Evolutionary conservation across 2,329 filamentous ascomycete species (phyloP).

Genomic region (Cordyceps cicadae): DNA sequence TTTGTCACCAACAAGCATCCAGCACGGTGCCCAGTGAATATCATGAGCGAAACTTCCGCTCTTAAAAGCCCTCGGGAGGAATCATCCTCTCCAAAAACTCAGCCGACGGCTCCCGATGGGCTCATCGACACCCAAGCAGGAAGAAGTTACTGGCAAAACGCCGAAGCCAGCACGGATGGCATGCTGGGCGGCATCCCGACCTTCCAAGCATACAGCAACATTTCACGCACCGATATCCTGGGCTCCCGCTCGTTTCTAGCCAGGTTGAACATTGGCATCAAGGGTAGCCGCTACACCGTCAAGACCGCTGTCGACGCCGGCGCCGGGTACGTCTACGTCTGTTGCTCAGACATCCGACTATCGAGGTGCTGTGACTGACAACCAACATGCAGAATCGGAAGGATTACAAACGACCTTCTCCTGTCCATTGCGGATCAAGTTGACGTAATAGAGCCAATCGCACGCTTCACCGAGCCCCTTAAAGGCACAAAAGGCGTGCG

Average conservation of each 20-base stretch:
- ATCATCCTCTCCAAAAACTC: too few relatives aligned
- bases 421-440: constrained; percentile 59
- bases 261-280: constrained; percentile 42
- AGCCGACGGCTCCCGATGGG: too few relatives aligned
- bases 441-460: constrained; percentile 78
- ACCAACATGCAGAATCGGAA: constrained; percentile 55
- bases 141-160: constrained; percentile 21
- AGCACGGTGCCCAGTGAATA: too few relatives aligned
- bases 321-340: constrained; percentile 30
- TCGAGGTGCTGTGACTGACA: background rate
- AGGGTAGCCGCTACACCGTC: constrained; percentile 24
- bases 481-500: constrained; percentile 48
- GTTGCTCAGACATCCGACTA: background rate
- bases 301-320: constrained; percentile 29
- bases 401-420: constrained; percentile 71
- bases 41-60: too few relatives aligned
- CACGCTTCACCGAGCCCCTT: constrained; percentile 68
- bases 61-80: too few relatives aligned
- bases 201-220: constrained; percentile 10
- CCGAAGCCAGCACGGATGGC: constrained; percentile 45
- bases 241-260: constrained; percentile 57
- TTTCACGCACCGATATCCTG: constrained; percentile 49
- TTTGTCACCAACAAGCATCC: too few relatives aligned
- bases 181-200: constrained; percentile 62
- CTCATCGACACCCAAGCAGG: too few relatives aligned